Base-by-base conservation (phyloP, 495 filamentous ascomycete species). In the Zalerion maritima region DNA sequence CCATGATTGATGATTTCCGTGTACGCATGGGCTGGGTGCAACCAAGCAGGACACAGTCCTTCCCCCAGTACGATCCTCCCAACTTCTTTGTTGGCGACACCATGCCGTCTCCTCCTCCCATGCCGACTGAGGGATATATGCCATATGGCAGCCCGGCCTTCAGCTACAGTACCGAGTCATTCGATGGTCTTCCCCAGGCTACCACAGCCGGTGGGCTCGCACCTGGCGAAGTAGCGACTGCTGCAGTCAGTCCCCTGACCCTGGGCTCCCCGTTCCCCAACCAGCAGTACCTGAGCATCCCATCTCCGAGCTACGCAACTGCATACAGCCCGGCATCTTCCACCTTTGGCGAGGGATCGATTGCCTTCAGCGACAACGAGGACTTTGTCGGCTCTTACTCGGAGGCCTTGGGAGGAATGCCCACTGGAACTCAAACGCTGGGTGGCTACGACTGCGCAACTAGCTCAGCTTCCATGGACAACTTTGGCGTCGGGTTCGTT, bases 21-120 rank as follows among this genome's bases (percentile, higher is more conserved):
- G 49, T 47, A 14, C 58, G 71, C 28, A 71, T 75, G 69, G 72
- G 69, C 22, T 77, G 71, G 71, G 37, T 55, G 19, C 58, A 68
- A 24, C 65, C 65, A 18, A 47, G 46, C 30, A 49, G 62, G 24
- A 68, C 67, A 10, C 59, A 52, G 4, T 67, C 65, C 21, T 69
- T 68, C 50, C 64, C 59, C 11, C 62, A 60, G 32, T 71, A 65
- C 40, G 37, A 53, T 18, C 45, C 52, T 14, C 58, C 56, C 32
- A 57, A 54, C 39, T 54, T 60, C 36, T 63, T 51, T 40, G 55
- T 62, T 46, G 42, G 42, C 28, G 58, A 56, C 24, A 42, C 28
- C 9, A 52, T 51, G 21, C 34, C 45, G 11, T 20, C 53, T 12
- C 42, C 53, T 24, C 50, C 61, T 11, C 57, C 58, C 7, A 37